Evolutionary conservation across 2,329 filamentous ascomycete species (phyloP), one percentile per base, ranked within the genome.

Genomic region (Blastomyces percursus): DNA sequence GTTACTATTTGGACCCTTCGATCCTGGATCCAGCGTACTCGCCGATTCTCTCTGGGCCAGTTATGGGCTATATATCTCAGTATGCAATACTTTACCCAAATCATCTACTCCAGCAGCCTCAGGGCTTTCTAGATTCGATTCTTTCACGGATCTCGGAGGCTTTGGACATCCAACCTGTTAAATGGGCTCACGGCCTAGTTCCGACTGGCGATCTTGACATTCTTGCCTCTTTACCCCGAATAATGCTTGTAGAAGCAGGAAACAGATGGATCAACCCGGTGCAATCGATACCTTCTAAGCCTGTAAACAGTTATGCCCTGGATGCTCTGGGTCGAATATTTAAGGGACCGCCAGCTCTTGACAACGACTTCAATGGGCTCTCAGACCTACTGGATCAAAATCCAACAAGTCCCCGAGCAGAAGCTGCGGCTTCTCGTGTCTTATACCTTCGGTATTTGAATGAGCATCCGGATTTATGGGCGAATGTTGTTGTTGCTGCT

Each of bases 61-160:
- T 83, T 24, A 83, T 82, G 66, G 78, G 80, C 57, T 86, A 86
- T 69, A 75, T 86, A 55, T 78, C 81, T 44, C 79, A 79, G 62
- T 86, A 85, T 69, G 81, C 80, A 8, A 77, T 79, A 40, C 72
- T 73, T 2, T 85, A 84, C 61, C 81, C 82, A 1, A 78, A 81
- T 38, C 81, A 85, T 68, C 79, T 84, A 61, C 74, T 84, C 44
- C 75, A 77, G 38, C 73, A 68, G 35, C 69, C 73, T 1, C 67
- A 72, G 6, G 72, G 78, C 57, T 56, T 77, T 11, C 71, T 80
- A 51, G 73, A 78, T 52, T 71, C 73, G 24, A 78, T 84, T 52
- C 73, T 81, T 16, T 69, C 74, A n/a, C 77, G 79, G 24, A 75
- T 85, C 11, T 71, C 76, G 19, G 71, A 74, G 50, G 77, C 79